Base-by-base conservation (phyloP, 2,329 filamentous ascomycete genomes). In the Phyllachora maydis region DNA sequence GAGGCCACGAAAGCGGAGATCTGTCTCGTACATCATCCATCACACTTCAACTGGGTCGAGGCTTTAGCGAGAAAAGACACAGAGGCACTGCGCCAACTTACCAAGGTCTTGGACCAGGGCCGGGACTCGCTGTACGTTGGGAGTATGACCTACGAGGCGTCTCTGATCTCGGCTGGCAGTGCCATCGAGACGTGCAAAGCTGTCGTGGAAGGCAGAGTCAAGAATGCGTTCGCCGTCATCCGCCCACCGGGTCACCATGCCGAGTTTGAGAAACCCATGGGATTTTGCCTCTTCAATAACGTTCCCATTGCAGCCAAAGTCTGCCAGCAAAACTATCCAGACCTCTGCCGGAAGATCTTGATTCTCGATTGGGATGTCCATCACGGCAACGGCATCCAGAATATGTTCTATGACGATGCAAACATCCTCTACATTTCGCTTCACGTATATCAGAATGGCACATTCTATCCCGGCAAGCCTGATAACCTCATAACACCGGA, bases 241-340 rank as follows among this genome's bases (percentile, higher is more conserved):
- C 68, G 88, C 9, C 88, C 88, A 2, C 88, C 88, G 0, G 88
- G 88, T 0, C 88, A 98, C 39, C 88, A 98, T 45, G 88, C 88
- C 1, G 88, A 98, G 42, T 71, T 68, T 28, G 64, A 88, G 37
- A 59, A 70, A 17, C 66, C 85, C 1, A 88, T 92, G 62, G 88
- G 88, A 0, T 98, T 98, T 41, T 98, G 88, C 44, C 65, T 95
- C 28, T 95, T 95, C 53, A 93, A 98, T 52, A 98, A 98, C 39
- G 88, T 95, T 3, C 82, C 79, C 11, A 76, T 98, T 28, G 85
- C 83, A 2, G 73, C 82, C n/a, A 74, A 68, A 29, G 76, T 83
- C 8, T 93, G 83, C 41, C 82, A 92, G 42, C 54, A 61, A 25
- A 70, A 82, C 29, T 88, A 77, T 35, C 77, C 77, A 2, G 66